Conservation (phyloP, 805 yeast genomes). For the Starmerella floricola region DNA sequence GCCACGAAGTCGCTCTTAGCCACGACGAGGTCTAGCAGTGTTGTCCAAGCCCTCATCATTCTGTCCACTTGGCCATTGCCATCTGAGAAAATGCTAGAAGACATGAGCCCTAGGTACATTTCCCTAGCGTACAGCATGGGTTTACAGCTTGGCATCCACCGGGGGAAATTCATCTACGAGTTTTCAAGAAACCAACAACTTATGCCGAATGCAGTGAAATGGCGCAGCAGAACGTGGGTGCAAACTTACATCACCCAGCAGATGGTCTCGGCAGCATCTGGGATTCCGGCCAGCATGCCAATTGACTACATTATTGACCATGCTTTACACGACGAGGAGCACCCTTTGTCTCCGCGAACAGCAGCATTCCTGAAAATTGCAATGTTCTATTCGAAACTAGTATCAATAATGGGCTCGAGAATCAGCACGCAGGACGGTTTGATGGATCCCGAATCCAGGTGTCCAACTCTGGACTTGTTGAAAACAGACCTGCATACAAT, state of each 20-base stretch:
- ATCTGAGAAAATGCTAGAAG: constrained; percentile 82
- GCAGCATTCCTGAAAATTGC: constrained; percentile 61
- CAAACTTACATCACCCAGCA: constrained; percentile 81
- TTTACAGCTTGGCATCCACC: constrained; percentile 75
- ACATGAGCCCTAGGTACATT: constrained; percentile 76
- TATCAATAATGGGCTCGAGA: constrained; percentile 75
- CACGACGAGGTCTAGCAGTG: constrained; percentile 88
- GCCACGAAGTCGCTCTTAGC: constrained; percentile 87
- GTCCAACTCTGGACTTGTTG: constrained; percentile 63
- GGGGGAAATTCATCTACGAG: constrained; percentile 84
- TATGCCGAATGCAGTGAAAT: constrained; percentile 78
- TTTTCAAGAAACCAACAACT: constrained; percentile 82
- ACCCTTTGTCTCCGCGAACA: constrained; percentile 43
- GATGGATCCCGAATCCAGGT: constrained; percentile 70
- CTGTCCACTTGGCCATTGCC: constrained; percentile 87
- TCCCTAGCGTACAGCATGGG: constrained; percentile 78
- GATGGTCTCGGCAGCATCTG: constrained; percentile 78
- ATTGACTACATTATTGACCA: constrained; percentile 72
- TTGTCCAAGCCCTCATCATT: constrained; percentile 79
- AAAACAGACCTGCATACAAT: constrained; percentile 68
- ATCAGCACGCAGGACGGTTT: constrained; percentile 81
- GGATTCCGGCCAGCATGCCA: constrained; percentile 75
- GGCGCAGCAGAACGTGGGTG: constrained; percentile 91
- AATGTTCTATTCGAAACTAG: constrained; percentile 71
- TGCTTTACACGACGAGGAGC: constrained; percentile 50